A percentile compares a stretch with the other conserved stretches of the same genome.
Conservation (phyloP, 345 rosid genomes). For the Atalantia buxifolia region DNA sequence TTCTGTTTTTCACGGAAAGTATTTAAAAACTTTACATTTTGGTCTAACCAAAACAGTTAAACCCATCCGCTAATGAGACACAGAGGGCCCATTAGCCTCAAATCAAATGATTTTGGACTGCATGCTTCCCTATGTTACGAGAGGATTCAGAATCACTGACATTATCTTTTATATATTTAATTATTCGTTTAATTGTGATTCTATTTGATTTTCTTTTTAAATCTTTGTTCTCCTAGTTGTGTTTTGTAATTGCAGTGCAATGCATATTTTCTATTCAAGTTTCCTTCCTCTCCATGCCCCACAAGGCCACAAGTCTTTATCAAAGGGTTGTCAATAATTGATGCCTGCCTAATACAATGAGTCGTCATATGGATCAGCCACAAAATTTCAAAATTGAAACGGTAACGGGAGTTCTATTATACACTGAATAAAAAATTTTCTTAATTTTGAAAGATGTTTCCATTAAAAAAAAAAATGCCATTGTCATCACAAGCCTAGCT, state of each 20-base stretch:
- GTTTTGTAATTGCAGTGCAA: slow-evolving; percentile 1
- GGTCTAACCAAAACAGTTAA: neutral
- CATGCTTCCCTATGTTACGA: slow-evolving; percentile 9
- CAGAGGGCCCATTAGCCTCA: neutral
- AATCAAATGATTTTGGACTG: slow-evolving; percentile 13
- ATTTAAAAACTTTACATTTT: neutral
- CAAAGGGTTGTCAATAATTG: slow-evolving; percentile 30
- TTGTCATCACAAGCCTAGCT: too few species aligned
- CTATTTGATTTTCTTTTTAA: slow-evolving; percentile 5
- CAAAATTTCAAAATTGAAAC: neutral
- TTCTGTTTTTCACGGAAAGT: slow-evolving; percentile 7
- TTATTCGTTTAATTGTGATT: neutral
- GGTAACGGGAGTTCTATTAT: neutral
- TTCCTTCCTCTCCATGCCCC: slow-evolving; percentile 3
- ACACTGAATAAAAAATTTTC: neutral
- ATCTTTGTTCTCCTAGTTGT: slow-evolving; percentile 15
- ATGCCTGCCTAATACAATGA: slow-evolving; percentile 19
- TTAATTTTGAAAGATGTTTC: neutral
- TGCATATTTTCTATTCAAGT: neutral
- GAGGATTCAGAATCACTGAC: slow-evolving; percentile 16
- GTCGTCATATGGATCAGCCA: slow-evolving; percentile 11
- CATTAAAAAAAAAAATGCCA: neutral
- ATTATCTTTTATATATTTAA: neutral
- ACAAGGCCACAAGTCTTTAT: slow-evolving; percentile 18
- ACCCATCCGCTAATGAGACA: slow-evolving; percentile 1